Base-by-base conservation (phyloP, 257 asterid species). In the Fraxinus cuspidata region DNA sequence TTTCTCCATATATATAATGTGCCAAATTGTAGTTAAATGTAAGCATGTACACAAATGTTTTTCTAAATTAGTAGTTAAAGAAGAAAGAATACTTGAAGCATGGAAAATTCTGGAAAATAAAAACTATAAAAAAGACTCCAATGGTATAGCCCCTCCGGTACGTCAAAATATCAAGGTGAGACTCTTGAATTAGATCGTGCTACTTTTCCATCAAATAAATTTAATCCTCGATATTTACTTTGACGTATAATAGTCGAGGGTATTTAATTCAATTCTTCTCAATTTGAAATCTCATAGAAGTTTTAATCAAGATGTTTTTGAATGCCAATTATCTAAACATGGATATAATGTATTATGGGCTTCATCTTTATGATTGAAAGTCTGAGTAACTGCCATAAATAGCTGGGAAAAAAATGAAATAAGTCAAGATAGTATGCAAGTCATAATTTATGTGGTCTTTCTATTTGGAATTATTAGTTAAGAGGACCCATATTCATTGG, bases 401-500 rank as follows among this genome's bases (percentile, higher is more conserved):
- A 63, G 6, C 25, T 60, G 0, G 29, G 32, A 60, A 23, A 60
- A 60, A 23, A 60, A 23, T 60, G 6, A 60, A 21, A 60, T 60
- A 23, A 60, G 23, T 60, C 13, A 23, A 60, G 31, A 23, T 60
- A 60, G 1, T 7, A 23, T 60, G 68, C 15, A 60, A 25, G 34
- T 63, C 69, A 63, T 23, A 16, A 63, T 63, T 25, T 27, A 23
- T 10, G 27, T 63, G 34, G 69, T 42, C 74, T 68, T 68, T 68
- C 74, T 60, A 32, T 47, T 77, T 77, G 80, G 56, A 77, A 49
- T 21, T 60, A 32, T 21, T 28, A 2, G 66, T 64, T 63, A 16
- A 63, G 69, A 42, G 68, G 80, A 13, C 73, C 77, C 49, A 21
- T 19, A 19, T 71, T 71, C 32, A 38, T n/a, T n/a, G 66, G 66